A percentile compares a stretch with the other conserved stretches of the same genome.
Evolutionary conservation across 1,284 basidiomycete genomes (phyloP).

Genomic region (Naganishia sp.): DNA sequence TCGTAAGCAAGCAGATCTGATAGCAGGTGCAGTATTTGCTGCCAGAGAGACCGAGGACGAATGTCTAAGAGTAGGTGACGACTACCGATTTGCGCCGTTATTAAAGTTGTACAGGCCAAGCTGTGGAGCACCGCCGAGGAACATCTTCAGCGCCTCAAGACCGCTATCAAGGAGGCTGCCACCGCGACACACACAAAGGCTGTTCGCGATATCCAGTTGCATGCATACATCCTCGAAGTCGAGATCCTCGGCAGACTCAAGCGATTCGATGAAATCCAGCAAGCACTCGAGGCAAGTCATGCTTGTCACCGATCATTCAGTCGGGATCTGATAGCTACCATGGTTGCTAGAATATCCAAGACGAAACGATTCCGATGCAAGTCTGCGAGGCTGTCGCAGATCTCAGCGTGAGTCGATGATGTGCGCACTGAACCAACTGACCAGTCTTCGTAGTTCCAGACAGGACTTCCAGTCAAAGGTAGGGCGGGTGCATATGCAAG

Average conservation of each 20-base stretch:
- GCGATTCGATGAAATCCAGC: slow-evolving; percentile 9
- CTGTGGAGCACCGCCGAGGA: background rate
- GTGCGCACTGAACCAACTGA: background rate
- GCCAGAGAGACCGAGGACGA: slow-evolving; percentile 2
- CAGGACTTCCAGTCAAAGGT: slow-evolving; percentile 10
- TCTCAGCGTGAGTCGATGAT: slow-evolving; percentile 1
- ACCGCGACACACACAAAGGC: background rate
- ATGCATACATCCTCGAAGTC: slow-evolving; percentile 12
- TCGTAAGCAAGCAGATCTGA: background rate
- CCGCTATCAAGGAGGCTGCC: background rate
- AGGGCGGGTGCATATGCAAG: background rate
- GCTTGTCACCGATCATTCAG: background rate
- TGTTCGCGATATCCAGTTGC: background rate
- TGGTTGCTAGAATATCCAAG: background rate
- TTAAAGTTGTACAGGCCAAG: background rate
- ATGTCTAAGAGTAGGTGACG: background rate
- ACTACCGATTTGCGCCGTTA: background rate
- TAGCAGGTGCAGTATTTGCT: slow-evolving; percentile 1
- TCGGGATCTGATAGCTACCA: background rate
- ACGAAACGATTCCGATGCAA: slow-evolving; percentile 7
- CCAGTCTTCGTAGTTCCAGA: slow-evolving; percentile 1
- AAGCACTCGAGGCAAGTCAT: background rate
- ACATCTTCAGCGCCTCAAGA: background rate
- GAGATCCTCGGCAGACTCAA: slow-evolving; percentile 5
- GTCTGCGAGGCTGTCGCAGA: slow-evolving; percentile 21